These are phyloP conservation scores for Theobroma cacao DNA, from an alignment of 345 rosid species.

Conservation along the genomic window DNA sequence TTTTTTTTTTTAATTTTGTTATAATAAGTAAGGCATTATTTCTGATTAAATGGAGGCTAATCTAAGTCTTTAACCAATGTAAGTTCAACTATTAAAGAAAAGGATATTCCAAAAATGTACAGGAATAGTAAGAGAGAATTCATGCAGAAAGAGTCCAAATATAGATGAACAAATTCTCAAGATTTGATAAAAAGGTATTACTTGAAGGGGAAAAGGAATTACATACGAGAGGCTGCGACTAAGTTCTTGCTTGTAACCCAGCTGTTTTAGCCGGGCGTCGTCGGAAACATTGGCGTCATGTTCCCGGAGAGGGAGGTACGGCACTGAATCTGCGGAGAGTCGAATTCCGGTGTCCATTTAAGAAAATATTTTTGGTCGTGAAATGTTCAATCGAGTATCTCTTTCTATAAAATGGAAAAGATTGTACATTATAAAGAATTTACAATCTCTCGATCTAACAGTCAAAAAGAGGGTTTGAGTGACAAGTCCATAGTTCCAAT, in stretches of 20 bases:
- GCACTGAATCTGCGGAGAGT: not conserved
- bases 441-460: too few relatives aligned
- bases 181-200: not conserved
- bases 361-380: not conserved
- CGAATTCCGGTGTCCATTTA: conserved; percentile 7
- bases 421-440: too few relatives aligned
- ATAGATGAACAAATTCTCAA: not conserved
- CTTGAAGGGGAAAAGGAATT: not conserved
- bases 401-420: not conserved
- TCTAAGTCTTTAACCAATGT: too few relatives aligned
- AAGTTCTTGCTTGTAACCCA: conserved; percentile 65
- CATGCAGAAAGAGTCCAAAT: not conserved
- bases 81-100: too few relatives aligned
- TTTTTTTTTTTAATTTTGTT: too few relatives aligned
- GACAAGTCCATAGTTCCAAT: too few relatives aligned
- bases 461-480: too few relatives aligned
- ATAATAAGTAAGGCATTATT: too few relatives aligned
- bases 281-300: conserved; percentile 13
- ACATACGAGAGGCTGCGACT: conserved; percentile 53
- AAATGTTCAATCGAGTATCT: not conserved
- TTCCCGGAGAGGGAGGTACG: conserved; percentile 1
- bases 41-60: too few relatives aligned
- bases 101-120: too few relatives aligned
- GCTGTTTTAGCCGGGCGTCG: conserved; percentile 36
- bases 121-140: too few relatives aligned